Evolutionary conservation across 352 stramenopile species (phyloP), one percentile per base, ranked within the genome.

Genomic region (Pythium sukuiense): DNA sequence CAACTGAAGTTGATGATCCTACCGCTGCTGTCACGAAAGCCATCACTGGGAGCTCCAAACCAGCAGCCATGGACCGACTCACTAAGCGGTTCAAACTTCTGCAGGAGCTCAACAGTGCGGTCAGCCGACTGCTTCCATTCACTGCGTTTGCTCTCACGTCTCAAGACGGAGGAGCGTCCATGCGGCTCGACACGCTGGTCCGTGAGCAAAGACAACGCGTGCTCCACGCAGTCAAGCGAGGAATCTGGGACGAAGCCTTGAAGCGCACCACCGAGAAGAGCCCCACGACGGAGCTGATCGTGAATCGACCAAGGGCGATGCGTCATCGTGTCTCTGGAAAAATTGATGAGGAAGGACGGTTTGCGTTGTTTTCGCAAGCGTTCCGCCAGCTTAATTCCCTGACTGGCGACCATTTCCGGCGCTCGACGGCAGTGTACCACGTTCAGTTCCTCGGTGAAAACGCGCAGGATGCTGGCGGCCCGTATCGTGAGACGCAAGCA

Each of bases 391-490:
- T 96, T 0, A 88, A 90, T 55, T 56, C 74, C 24, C 74, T 90
- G 7, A 76, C 88, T 33, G 74, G 80, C 14, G 71, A 74, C 12
- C 81, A 93, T 32, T 91, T 96, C 45, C 77, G 88, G 2, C 85
- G 85, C 11, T 43, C 64, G 2, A 73, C 81, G 9, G 88, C 89
- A 18, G 74, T 97, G 16, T 97, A 97, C 63, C 81, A 90, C 52
- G 88, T 93, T 14, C 78, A 78, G 3, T 96, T 96, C 67, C 76
- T 96, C 26, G 88, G 89, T 24, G 89, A 97, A 70, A 93, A 93
- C 32, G 87, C 86, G 0, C 74, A 93, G 57, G 89, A 96, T 50
- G 89, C 88, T 16, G 89, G 89, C 1, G 89, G 88, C 18, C 89
- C 89, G 12, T 96, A 96, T 45, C 82, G 89, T 7, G 88, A 97